Evolutionary conservation across 176 grass and related monocot genomes (phyloP), one percentile per base, ranked within the genome.

Genomic region (Carex kokanica): DNA sequence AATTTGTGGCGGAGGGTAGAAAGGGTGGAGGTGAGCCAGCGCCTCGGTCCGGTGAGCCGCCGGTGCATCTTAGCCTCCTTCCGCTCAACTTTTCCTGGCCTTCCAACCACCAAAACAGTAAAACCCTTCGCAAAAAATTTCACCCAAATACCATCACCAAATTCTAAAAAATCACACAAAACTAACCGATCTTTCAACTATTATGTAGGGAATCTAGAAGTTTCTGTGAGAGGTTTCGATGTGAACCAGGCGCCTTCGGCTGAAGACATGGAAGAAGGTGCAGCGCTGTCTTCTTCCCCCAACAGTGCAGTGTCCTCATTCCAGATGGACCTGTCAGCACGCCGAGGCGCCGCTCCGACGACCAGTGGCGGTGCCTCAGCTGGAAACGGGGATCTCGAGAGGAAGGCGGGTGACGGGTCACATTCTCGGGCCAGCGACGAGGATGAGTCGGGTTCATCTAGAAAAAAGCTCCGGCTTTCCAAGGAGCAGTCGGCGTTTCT

Each of bases 401-500:
- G 17, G 74, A 78, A n/a, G 49, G 57, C 29, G 70, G 84, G 15
- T 60, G 90, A 73, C 83, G 87, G 60, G 87, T 66, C 89, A 24
- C 51, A 54, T 27, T 93, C 94, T 14, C 87, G 89, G 64, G 91
- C 79, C 66, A 97, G 94, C 72, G 94, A 97, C 61, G 94, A 97
- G 8, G 94, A 97, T 47, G 94, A 97, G 78, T 81, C 89, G 36
- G 89, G 91, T 0, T 87, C 90, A 16, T 89, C 88, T 43, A 84
- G 94, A 57, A 97, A 97, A 83, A 97, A 97, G 65, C 91, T 97
- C 12, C 94, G 94, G 6, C 94, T 97, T 6, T 97, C 94, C 15
- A 97, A 97, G 86, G 94, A 93, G 72, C 94, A 97, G 85, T 90
- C 94, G 2, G 94, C 94, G 55, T 97, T 91, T 86, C 91, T 97